Conservation (phyloP, 2,329 filamentous ascomycete genomes). For the Myriosclerotinia curreyana region DNA sequence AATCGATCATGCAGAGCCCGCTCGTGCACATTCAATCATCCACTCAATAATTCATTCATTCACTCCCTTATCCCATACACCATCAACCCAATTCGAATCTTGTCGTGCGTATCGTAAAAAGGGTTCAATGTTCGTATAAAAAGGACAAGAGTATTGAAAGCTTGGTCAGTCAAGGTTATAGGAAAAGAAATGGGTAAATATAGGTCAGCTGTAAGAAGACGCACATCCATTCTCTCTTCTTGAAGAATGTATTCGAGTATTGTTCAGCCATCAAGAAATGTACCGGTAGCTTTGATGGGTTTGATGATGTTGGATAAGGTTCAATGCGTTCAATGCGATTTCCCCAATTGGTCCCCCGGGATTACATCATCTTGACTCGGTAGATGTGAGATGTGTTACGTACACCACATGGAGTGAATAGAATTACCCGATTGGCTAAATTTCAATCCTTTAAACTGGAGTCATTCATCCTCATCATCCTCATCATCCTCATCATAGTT, state of each 20-base stretch:
- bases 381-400: neutral
- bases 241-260: neutral
- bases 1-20: constrained; percentile 23
- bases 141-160: neutral
- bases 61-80: neutral
- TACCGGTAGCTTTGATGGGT: no score
- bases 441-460: neutral
- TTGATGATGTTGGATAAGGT: neutral
- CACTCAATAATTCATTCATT: neutral
- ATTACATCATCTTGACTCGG: neutral
- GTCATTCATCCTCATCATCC: no score
- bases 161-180: neutral
- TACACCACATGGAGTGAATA: neutral
- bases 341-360: neutral
- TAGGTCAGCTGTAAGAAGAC: neutral
- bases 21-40: constrained; percentile 19
- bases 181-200: neutral
- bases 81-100: neutral
- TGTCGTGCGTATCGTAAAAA: neutral
- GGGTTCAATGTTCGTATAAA: neutral
- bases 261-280: neutral
- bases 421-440: neutral
- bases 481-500: no score
- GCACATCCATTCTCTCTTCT: neutral
- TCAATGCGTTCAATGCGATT: neutral